phyloP scores from a whole-genome alignment of 208 protist genomes.

The Leishmania mexicana region DNA sequence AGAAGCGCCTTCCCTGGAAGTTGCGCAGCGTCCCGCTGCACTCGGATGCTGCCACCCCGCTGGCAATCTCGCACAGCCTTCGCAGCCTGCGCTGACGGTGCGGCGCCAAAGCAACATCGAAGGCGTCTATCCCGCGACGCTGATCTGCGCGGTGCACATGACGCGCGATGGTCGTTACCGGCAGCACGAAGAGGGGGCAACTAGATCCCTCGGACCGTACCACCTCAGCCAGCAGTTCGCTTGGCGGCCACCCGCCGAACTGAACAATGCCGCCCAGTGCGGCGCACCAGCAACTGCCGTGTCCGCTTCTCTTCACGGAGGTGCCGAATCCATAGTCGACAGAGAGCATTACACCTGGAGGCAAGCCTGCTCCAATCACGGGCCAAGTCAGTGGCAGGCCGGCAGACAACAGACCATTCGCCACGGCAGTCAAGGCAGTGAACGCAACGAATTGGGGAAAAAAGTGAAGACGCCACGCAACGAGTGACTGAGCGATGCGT shows the following conservation, averaged over 20 bases:
- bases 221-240: conserved; percentile 32
- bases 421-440: not conserved
- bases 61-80: conserved; percentile 3
- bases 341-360: conserved; percentile 34
- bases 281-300: conserved; percentile 49
- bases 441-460: not conserved
- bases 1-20: not conserved
- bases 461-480: too few species aligned
- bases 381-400: not conserved
- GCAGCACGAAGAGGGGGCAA: conserved; percentile 48
- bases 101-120: conserved; percentile 12
- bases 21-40: too few species aligned
- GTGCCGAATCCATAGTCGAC: conserved; percentile 44
- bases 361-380: not conserved
- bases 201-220: conserved; percentile 36
- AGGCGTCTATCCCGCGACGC: conserved; percentile 10
- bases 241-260: conserved; percentile 63
- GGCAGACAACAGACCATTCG: not conserved
- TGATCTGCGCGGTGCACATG: conserved; percentile 40
- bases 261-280: conserved; percentile 44
- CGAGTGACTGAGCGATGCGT: not conserved
- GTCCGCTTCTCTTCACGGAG: conserved; percentile 41
- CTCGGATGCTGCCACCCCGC: not conserved
- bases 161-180: conserved; percentile 23
- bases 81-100: conserved; percentile 17